Conservation (phyloP, 148 eudicot genomes). For the Rhododendron vialii region DNA sequence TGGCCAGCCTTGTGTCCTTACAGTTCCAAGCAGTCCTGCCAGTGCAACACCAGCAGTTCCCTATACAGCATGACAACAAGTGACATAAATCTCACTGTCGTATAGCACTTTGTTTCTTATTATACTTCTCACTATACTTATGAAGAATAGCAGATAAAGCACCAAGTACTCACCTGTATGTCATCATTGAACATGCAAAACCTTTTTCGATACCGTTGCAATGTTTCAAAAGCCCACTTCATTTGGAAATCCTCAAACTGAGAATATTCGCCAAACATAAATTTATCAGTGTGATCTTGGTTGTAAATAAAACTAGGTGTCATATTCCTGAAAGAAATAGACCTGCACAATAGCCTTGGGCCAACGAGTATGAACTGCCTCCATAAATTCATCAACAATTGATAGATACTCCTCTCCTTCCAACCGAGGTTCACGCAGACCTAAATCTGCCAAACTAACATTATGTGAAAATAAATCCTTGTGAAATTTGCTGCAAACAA, state of each 20-base stretch:
- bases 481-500: not conserved
- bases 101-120: not conserved
- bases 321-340: slow-evolving; percentile 18
- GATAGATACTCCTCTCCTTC: slow-evolving; percentile 94
- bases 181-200: slow-evolving; percentile 99
- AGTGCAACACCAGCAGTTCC: slow-evolving; percentile 99
- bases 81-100: not conserved
- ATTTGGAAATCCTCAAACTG: slow-evolving; percentile 99
- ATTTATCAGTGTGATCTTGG: slow-evolving; percentile 11
- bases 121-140: not conserved
- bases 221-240: slow-evolving; percentile 99
- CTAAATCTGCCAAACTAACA: slow-evolving; percentile 66
- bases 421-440: slow-evolving; percentile 81
- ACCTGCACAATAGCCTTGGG: slow-evolving; percentile 99
- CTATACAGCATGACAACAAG: slow-evolving; percentile 26
- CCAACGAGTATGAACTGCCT: slow-evolving; percentile 95
- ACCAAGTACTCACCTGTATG: slow-evolving; percentile 60
- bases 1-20: slow-evolving; percentile 93
- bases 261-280: slow-evolving; percentile 10
- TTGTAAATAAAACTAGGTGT: slow-evolving; percentile 5
- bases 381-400: slow-evolving; percentile 93
- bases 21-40: slow-evolving; percentile 94
- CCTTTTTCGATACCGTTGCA: slow-evolving; percentile 72
- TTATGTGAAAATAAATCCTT: slow-evolving; percentile 12
- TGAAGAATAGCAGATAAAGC: not conserved